Percentiles rank a stretch among this genome's conserved stretches.
phyloP scores from a whole-genome alignment of 108 stramenopile species.

The Nitzschia sp. region DNA sequence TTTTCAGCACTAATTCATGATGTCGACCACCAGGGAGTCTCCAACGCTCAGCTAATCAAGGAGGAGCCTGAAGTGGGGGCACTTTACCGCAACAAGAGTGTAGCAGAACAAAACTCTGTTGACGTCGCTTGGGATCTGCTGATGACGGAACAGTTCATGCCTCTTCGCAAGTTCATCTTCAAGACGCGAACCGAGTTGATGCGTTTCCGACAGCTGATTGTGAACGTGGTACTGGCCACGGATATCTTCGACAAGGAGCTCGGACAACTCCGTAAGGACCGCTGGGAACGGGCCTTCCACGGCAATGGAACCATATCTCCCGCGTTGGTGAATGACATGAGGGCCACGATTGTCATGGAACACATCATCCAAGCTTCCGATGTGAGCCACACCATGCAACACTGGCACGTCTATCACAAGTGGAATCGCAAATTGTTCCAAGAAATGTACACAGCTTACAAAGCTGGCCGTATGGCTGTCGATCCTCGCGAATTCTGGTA shows the following conservation, averaged over 20 bases:
- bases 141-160: slow-evolving; percentile 26
- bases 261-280: slow-evolving; percentile 16
- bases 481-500: slow-evolving; percentile 36
- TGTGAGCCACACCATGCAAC: slow-evolving; percentile 56
- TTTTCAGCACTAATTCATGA: slow-evolving; percentile 37
- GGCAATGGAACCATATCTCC: background rate
- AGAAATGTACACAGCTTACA: slow-evolving; percentile 36
- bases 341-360: slow-evolving; percentile 42
- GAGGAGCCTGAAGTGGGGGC: slow-evolving; percentile 29
- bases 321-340: background rate
- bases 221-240: slow-evolving; percentile 27
- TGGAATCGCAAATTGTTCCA: slow-evolving; percentile 48
- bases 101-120: slow-evolving; percentile 43
- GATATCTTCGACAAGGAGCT: slow-evolving; percentile 34
- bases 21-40: slow-evolving; percentile 33
- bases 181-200: slow-evolving; percentile 13
- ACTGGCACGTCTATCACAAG: slow-evolving; percentile 44
- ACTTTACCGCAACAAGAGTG: slow-evolving; percentile 41
- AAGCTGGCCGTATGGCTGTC: slow-evolving; percentile 21
- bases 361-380: slow-evolving; percentile 55
- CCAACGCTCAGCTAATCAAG: slow-evolving; percentile 47
- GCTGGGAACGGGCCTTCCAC: slow-evolving; percentile 29
- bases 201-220: slow-evolving; percentile 46
- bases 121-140: slow-evolving; percentile 37
- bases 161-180: slow-evolving; percentile 31